These are phyloP conservation scores for Handroanthus guayacan DNA, from an alignment of 257 asterid genomes.

Conservation along the genomic window DNA sequence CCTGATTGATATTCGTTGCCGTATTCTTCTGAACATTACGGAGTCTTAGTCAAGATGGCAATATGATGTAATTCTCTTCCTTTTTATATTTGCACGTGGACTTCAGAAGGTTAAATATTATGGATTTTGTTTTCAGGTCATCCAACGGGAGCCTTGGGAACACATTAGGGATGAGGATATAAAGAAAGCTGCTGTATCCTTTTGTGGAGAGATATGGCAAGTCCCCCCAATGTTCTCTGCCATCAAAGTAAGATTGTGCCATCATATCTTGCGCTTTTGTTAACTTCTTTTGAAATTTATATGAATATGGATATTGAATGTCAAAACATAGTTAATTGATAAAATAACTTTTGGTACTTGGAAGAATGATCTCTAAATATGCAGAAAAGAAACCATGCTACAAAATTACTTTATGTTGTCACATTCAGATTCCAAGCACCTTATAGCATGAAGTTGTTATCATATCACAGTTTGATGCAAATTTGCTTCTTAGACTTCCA, in stretches of 20 bases:
- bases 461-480: background rate
- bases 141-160: slow-evolving; percentile 96
- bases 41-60: background rate
- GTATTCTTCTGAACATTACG: background rate
- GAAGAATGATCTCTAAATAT: too few relatives aligned
- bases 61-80: background rate
- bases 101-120: slow-evolving; percentile 18
- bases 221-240: slow-evolving; percentile 99
- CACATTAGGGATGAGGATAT: slow-evolving; percentile 82
- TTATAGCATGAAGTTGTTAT: background rate
- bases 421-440: background rate
- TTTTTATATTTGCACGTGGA: background rate
- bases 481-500: background rate
- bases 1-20: background rate
- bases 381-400: too few relatives aligned
- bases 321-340: too few relatives aligned
- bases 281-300: too few relatives aligned
- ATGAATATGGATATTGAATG: too few relatives aligned
- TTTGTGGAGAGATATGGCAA: slow-evolving; percentile 95
- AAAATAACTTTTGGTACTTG: too few relatives aligned
- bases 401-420: too few relatives aligned
- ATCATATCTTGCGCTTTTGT: background rate
- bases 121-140: slow-evolving; percentile 56
- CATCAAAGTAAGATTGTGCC: slow-evolving; percentile 72
- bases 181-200: slow-evolving; percentile 82